Conservation (phyloP, 345 rosid species). For the Litchi chinensis region DNA sequence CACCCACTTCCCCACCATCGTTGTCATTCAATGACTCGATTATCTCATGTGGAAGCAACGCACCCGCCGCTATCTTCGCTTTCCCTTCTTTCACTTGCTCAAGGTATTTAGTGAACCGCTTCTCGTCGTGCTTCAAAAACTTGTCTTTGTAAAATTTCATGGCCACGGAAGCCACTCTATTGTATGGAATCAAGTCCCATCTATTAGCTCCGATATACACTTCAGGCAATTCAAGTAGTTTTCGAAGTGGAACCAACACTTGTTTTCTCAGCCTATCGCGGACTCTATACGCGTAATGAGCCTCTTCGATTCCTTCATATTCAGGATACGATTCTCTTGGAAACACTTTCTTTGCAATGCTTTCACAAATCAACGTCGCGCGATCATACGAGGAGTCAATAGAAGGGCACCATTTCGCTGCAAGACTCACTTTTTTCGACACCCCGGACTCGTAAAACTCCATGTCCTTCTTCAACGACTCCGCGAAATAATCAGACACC, state of each 20-base stretch:
- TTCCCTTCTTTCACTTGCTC: conserved; percentile 49
- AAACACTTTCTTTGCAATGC: conserved; percentile 55
- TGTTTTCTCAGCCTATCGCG: conserved; percentile 64
- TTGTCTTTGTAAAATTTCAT: conserved; percentile 61
- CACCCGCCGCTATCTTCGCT: conserved; percentile 55
- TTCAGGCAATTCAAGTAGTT: conserved; percentile 58
- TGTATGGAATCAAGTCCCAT: conserved; percentile 54
- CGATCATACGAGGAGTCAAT: conserved; percentile 57
- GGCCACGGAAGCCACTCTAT: conserved; percentile 62
- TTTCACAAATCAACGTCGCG: conserved; percentile 52
- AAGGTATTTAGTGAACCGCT: conserved; percentile 47
- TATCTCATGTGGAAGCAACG: conserved; percentile 71
- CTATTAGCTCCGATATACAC: conserved; percentile 54
- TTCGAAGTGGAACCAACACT: conserved; percentile 54
- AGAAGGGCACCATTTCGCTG: conserved; percentile 78
- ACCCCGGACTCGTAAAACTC: conserved; percentile 31
- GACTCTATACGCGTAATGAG: conserved; percentile 61
- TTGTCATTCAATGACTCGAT: conserved; percentile 34
- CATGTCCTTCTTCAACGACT: conserved; percentile 36
- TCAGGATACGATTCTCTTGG: conserved; percentile 43
- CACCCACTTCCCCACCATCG: conserved; percentile 53
- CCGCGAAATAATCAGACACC: conserved; percentile 55
- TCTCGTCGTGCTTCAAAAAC: conserved; percentile 47
- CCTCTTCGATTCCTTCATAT: conserved; percentile 61
- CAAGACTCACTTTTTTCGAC: conserved; percentile 47